Evolutionary conservation across 2,329 filamentous ascomycete genomes (phyloP).

Genomic region (Claviceps sp.): DNA sequence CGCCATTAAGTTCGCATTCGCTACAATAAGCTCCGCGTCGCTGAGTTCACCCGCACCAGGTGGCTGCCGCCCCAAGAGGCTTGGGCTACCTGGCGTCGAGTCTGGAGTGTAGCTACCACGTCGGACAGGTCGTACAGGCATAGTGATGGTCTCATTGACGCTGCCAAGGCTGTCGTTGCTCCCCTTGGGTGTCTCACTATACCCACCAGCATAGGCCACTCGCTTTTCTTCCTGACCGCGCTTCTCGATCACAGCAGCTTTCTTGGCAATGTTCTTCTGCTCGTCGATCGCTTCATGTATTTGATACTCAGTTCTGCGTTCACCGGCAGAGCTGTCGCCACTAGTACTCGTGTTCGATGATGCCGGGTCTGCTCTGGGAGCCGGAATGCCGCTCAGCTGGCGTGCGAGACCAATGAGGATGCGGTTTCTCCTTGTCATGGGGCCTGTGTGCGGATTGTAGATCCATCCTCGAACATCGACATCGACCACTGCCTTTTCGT

Average conservation of each 20-base stretch:
- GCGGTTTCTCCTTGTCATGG: slow-evolving; percentile 76
- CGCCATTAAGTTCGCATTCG: slow-evolving; percentile 80
- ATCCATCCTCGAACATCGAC: slow-evolving; percentile 95
- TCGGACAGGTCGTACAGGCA: slow-evolving; percentile 13
- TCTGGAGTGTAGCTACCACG: slow-evolving; percentile 23
- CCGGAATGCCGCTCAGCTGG: slow-evolving; percentile 74
- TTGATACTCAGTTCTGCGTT: slow-evolving; percentile 13
- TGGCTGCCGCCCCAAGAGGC: slow-evolving; percentile 22
- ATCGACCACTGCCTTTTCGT: slow-evolving; percentile 76
- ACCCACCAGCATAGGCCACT: slow-evolving; percentile 55
- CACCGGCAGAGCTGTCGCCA: slow-evolving; percentile 8
- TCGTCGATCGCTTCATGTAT: slow-evolving; percentile 35
- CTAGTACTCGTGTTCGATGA: slow-evolving; percentile 7
- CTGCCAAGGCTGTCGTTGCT: slow-evolving; percentile 23
- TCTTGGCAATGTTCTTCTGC: slow-evolving; percentile 54
- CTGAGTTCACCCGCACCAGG: slow-evolving; percentile 45
- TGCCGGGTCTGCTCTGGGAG: slow-evolving; percentile 35
- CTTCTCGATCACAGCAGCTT: slow-evolving; percentile 65
- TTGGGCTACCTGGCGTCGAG: slow-evolving; percentile 31
- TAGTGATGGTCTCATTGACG: slow-evolving; percentile 8
- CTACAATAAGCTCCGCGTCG: slow-evolving; percentile 60
- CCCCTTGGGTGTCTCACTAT: slow-evolving; percentile 51
- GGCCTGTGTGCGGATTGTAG: slow-evolving; percentile 72
- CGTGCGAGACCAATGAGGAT: slow-evolving; percentile 76
- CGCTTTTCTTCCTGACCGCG: slow-evolving; percentile 59